Evolutionary conservation across 495 filamentous ascomycete genomes (phyloP), one percentile per base, ranked within the genome.

Genomic region (Mycothermus thermophilus): DNA sequence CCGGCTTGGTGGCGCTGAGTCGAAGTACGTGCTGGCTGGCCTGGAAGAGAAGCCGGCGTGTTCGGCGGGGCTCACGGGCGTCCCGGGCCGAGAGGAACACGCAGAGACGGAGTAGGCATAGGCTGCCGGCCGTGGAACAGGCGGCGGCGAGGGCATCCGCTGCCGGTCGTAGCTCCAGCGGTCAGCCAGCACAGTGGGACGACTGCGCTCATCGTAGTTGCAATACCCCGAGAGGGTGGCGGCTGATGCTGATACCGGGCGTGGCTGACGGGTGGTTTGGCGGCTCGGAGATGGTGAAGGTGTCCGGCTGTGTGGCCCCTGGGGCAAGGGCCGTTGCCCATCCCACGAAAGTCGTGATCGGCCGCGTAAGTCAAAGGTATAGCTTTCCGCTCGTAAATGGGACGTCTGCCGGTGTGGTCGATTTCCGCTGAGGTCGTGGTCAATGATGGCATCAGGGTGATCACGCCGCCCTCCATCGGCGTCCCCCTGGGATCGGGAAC

Each of bases 121-220:
- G 6, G 6, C 6, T 25, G 22, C 6, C 11, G 22, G 6, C 22
- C 22, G 22, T 8, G 23, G n/a, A n/a, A n/a, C n/a, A n/a, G n/a
- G 18, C 4, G 28, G 29, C 8, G 32, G 21, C 3, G 27, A 40
- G 23, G 32, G 38, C 38, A 40, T 40, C 26, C 38, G 31, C 27
- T 34, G 24, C 32, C 32, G 31, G 27, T 40, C 31, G 32, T 40
- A 40, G 38, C 32, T 40, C 32, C 38, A 40, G 24, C 38, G 32
- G 27, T 35, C 32, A 25, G 29, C 2, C 8, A 40, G n/a, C 14
- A 14, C 15, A 5, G 30, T 30, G 14, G 38, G 38, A 3, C 38
- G 12, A 18, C n/a, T n/a, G n/a, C n/a, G n/a, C n/a, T 5, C 20
- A 7, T 4, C 9, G 14, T 8, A 3, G 30, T 14, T 15, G 4